Evolutionary conservation across 805 yeast species (phyloP).

Genomic region (Candida insectalens): DNA sequence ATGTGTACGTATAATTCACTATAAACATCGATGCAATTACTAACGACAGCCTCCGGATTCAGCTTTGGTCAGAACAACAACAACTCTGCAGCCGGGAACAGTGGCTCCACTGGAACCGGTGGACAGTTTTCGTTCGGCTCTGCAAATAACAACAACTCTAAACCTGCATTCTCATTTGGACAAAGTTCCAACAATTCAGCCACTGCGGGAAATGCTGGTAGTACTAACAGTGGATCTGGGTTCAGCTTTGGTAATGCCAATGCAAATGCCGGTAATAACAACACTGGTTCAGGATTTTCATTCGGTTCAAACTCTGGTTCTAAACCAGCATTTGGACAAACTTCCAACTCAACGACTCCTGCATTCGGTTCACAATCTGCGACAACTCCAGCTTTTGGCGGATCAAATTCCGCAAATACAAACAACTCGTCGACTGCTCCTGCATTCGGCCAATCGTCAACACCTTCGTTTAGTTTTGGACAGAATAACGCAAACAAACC

Average conservation of each 20-base stretch:
- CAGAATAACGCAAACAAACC: slow-evolving; percentile 2
- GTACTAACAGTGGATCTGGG: neutral
- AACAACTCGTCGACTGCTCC: too few relatives aligned
- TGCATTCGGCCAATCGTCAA: too few relatives aligned
- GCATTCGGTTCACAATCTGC: slow-evolving; percentile 3
- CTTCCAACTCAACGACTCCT: slow-evolving; percentile 1
- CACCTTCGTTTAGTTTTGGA: slow-evolving; percentile 1
- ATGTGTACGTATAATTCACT: too few relatives aligned
- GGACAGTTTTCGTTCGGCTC: neutral
- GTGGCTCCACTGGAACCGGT: neutral
- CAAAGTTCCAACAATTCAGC: neutral
- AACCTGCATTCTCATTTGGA: slow-evolving; percentile 5
- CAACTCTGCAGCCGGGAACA: neutral
- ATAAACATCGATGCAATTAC: neutral
- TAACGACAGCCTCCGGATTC: neutral
- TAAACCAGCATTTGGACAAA: neutral
- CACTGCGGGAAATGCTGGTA: neutral
- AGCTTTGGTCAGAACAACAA: neutral
- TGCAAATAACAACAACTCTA: slow-evolving; percentile 1
- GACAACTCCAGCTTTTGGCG: slow-evolving; percentile 3
- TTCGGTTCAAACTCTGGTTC: too few relatives aligned
- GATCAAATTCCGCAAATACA: slow-evolving; percentile 2
- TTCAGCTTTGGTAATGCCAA: neutral
- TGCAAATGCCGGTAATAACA: too few relatives aligned
- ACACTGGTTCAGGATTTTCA: too few relatives aligned